phyloP scores from a whole-genome alignment of 495 filamentous ascomycete species.

The Talaromyces trachyspermus region DNA sequence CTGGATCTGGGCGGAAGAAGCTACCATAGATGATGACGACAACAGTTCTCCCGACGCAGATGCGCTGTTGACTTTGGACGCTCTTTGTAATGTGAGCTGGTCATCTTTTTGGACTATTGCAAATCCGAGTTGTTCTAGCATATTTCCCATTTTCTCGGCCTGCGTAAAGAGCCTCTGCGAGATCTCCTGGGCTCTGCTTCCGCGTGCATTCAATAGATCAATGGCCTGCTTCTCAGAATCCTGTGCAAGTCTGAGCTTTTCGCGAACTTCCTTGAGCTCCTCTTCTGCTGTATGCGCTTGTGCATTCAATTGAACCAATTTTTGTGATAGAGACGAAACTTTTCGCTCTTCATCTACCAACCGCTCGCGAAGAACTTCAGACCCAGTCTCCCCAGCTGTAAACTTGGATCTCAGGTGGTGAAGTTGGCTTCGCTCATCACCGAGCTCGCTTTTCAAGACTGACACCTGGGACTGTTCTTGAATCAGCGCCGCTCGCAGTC shows the following conservation, averaged over 20 bases:
- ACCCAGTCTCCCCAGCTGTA: slow-evolving; percentile 70
- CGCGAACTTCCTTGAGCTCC: slow-evolving; percentile 53
- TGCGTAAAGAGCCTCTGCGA: slow-evolving; percentile 73
- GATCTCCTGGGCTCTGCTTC: slow-evolving; percentile 65
- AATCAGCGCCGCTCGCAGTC: slow-evolving; percentile 34
- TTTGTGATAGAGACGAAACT: slow-evolving; percentile 50
- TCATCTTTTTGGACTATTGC: slow-evolving; percentile 66
- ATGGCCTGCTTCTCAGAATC: slow-evolving; percentile 40
- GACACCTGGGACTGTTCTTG: slow-evolving; percentile 51
- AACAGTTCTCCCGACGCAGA: slow-evolving; percentile 53
- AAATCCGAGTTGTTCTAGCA: slow-evolving; percentile 82
- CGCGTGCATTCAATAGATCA: slow-evolving; percentile 53
- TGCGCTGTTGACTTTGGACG: slow-evolving; percentile 55
- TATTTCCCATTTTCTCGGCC: slow-evolving; percentile 63
- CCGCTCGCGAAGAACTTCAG: slow-evolving; percentile 63
- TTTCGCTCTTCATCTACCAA: slow-evolving; percentile 63
- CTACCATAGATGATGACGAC: slow-evolving; percentile 50
- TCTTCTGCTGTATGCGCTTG: slow-evolving; percentile 60
- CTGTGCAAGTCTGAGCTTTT: slow-evolving; percentile 46
- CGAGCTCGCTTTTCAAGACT: slow-evolving; percentile 55
- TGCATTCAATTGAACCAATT: slow-evolving; percentile 58
- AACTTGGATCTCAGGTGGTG: slow-evolving; percentile 58
- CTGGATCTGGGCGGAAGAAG: slow-evolving; percentile 50
- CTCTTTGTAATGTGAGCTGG: slow-evolving; percentile 67
- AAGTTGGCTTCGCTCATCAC: slow-evolving; percentile 58